These are phyloP conservation scores for Botryotinia convoluta DNA, from an alignment of 2,329 filamentous ascomycete species.

Conservation along the genomic window DNA sequence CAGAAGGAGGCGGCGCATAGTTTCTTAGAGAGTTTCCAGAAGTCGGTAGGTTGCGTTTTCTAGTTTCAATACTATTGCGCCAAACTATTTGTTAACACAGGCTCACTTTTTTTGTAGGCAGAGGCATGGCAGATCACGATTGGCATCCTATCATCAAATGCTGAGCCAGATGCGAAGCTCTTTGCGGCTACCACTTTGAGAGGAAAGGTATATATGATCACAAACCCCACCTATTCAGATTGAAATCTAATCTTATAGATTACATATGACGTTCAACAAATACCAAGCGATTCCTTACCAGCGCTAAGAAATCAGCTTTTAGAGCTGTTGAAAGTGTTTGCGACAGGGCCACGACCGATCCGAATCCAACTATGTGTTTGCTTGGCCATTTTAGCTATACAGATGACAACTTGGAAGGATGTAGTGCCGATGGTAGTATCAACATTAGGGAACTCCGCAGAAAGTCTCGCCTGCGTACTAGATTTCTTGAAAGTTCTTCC, in stretches of 20 bases:
- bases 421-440: constrained; percentile 80
- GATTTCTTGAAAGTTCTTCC: constrained; percentile 96
- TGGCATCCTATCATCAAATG: constrained; percentile 77
- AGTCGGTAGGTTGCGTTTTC: constrained; percentile 68
- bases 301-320: constrained; percentile 82
- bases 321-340: constrained; percentile 75
- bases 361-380: constrained; percentile 93
- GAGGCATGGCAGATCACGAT: constrained; percentile 91
- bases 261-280: constrained; percentile 90
- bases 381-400: constrained; percentile 89
- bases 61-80: constrained; percentile 21
- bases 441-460: constrained; percentile 71
- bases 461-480: constrained; percentile 81
- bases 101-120: constrained; percentile 51
- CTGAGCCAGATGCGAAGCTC: constrained; percentile 80
- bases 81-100: constrained; percentile 16
- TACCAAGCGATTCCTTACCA: constrained; percentile 71
- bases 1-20: constrained; percentile 89
- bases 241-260: constrained; percentile 59
- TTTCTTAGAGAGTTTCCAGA: constrained; percentile 93
- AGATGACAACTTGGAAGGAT: constrained; percentile 95
- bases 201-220: constrained; percentile 73
- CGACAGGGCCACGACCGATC: constrained; percentile 77
- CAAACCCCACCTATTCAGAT: constrained; percentile 2
- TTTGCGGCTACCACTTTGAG: constrained; percentile 97